Evolutionary conservation across 2,329 filamentous ascomycete species (phyloP), one percentile per base, ranked within the genome.

Genomic region (Phialophora chinensis): DNA sequence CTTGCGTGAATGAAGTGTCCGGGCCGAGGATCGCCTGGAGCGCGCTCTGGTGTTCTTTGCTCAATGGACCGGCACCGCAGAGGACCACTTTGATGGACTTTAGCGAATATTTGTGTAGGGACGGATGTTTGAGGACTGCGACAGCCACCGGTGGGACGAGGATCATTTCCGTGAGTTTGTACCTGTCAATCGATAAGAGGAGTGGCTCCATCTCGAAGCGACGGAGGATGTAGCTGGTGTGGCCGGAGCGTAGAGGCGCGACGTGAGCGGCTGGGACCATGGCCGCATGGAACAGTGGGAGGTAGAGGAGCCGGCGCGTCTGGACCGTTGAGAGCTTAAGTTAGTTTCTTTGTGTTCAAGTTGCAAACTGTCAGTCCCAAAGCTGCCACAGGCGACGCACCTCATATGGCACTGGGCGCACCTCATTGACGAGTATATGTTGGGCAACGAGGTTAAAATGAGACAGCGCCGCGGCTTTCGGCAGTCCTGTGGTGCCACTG

Each of bases 401-500:
- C 55, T 68, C 63, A 44, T 66, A 62, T 23, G 61, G 42, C 3
- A 50, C 17, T 38, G 55, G 60, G 12, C 66, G 8, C 10, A 52
- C 31, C 33, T 69, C 66, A 52, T 66, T 59, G 29, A 69, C 64
- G 47, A 85, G 71, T 4, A 80, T 81, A 72, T 86, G 83, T 71
- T 87, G 82, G 0, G 86, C 83, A 27, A 86, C 79, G 29, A 87
- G 77, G 70, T 88, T 88, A 63, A 79, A 77, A 72, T 90, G 88
- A 0, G 85, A 84, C 50, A 88, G 79, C 67, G 82, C 81, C 12
- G 84, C 83, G 0, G 85, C 86, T 72, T 89, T 90, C 0, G 87
- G 86, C 2, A 88, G 74, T 0, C 86, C 86, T 0, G 86, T 88
- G 0, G 87, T 89, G 0, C 87, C 87, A 59, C 82, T 85, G 69